Conservation (phyloP, 768 basidiomycete species). For the Amanita pallidorosea region DNA sequence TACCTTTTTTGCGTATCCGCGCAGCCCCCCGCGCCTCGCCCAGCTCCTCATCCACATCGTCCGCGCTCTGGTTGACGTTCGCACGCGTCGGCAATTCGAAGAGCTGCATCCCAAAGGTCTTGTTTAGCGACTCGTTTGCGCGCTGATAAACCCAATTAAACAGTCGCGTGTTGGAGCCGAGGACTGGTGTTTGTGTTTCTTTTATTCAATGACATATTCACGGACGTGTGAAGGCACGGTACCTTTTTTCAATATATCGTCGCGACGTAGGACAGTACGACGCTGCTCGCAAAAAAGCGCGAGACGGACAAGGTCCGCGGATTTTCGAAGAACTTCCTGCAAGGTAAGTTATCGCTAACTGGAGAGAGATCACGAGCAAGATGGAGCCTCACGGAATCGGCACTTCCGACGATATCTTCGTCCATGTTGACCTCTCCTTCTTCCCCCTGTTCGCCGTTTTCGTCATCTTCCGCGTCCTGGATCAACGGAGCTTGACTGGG, state of each 20-base stretch:
- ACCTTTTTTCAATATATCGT: conserved; percentile 75
- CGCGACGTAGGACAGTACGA: conserved; percentile 46
- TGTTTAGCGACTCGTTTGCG: conserved; percentile 48
- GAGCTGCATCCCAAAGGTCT: conserved; percentile 68
- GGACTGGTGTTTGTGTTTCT: conserved; percentile 9
- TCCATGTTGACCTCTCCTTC: conserved; percentile 1
- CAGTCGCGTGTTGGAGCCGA: conserved; percentile 24
- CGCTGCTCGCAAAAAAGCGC: conserved; percentile 65
- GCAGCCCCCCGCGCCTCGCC: conserved; percentile 32
- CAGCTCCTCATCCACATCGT: conserved; percentile 26
- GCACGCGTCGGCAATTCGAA: conserved; percentile 53
- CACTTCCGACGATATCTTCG: neutral
- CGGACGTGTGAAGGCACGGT: neutral
- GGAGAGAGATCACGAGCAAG: neutral
- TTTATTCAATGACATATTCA: neutral
- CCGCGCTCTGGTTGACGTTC: conserved; percentile 29
- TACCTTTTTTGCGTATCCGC: conserved; percentile 51
- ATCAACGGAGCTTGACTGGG: conserved; percentile 3
- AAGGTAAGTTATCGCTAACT: neutral
- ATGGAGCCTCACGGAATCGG: neutral
- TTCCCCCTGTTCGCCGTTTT: neutral
- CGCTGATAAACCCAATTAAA: conserved; percentile 46
- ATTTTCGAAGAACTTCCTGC: conserved; percentile 51
- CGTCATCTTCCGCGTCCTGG: conserved; percentile 1
- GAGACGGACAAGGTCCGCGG: conserved; percentile 55